These are phyloP conservation scores for Secale cereale DNA, from an alignment of 176 grass and related monocot species.

Conservation along the genomic window DNA sequence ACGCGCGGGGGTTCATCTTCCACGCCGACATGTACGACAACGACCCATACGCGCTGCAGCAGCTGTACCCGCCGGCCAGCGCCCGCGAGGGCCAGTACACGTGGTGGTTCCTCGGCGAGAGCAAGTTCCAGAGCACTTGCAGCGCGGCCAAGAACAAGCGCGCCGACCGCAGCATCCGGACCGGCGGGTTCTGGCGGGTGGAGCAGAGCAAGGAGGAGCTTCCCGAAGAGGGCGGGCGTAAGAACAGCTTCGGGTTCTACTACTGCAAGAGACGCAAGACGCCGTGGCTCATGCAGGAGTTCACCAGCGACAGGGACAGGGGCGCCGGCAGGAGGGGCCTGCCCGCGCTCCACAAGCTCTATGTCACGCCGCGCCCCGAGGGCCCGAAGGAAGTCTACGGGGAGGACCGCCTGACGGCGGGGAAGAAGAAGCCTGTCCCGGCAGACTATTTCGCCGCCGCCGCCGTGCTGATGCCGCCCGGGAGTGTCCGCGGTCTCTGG, in stretches of 20 bases:
- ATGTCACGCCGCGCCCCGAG: conserved; percentile 26
- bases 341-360: neutral
- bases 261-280: too few species aligned
- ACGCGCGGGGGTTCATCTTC: neutral
- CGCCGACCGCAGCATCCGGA: neutral
- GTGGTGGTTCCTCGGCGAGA: conserved; percentile 9
- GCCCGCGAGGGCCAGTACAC: neutral
- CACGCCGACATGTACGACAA: conserved; percentile 2
- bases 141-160: neutral
- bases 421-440: neutral
- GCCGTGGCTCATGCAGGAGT: too few species aligned
- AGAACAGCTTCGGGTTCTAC: conserved; percentile 6
- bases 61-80: neutral
- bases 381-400: neutral
- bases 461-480: neutral
- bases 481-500: too few species aligned
- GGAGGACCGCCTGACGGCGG: neutral
- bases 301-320: too few species aligned
- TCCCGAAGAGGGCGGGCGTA: neutral
- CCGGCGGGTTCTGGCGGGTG: conserved; percentile 6
- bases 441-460: neutral
- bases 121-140: neutral
- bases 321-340: too few species aligned
- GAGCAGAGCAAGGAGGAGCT: neutral
- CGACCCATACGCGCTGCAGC: neutral